Percentiles rank a stretch among this genome's conserved stretches.
Conservation (phyloP, 306 rosid species). For the Carpinus fangiana region DNA sequence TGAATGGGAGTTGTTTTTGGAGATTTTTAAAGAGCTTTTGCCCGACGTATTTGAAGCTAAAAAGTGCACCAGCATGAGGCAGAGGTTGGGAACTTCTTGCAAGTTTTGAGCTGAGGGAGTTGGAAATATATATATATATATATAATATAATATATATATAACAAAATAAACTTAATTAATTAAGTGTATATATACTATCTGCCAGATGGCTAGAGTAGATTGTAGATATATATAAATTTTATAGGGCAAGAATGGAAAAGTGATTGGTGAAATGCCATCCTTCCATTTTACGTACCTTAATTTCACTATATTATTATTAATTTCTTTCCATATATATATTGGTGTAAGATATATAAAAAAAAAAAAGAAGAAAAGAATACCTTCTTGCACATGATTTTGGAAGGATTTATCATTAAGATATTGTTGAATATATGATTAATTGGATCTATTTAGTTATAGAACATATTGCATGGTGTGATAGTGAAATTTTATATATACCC, state of each 20-base stretch:
- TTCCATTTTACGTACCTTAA: constrained; percentile 9
- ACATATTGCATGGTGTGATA: no score
- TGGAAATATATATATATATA: constrained; percentile 20
- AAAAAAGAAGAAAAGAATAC: background rate
- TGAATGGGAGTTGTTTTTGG: constrained; percentile 72
- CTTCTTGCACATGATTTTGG: background rate
- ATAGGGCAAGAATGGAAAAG: constrained; percentile 49
- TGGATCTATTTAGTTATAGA: no score
- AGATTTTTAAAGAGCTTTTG: constrained; percentile 54
- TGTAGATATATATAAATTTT: constrained; percentile 46
- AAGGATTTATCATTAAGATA: background rate
- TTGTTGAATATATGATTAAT: background rate
- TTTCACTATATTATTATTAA: constrained; percentile 23
- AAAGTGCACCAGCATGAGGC: constrained; percentile 45
- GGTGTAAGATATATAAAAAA: background rate
- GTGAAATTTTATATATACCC: no score
- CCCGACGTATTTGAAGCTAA: constrained; percentile 38
- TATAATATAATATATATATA: background rate
- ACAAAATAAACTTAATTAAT: background rate
- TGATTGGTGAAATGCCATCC: constrained; percentile 66
- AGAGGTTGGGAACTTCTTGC: constrained; percentile 54
- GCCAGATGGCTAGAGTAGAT: constrained; percentile 34
- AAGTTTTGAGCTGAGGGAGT: constrained; percentile 44
- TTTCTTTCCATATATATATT: background rate
- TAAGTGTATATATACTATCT: constrained; percentile 47